These are phyloP conservation scores for Penicillium maclennaniae DNA, from an alignment of 495 filamentous ascomycete genomes.

Conservation along the genomic window DNA sequence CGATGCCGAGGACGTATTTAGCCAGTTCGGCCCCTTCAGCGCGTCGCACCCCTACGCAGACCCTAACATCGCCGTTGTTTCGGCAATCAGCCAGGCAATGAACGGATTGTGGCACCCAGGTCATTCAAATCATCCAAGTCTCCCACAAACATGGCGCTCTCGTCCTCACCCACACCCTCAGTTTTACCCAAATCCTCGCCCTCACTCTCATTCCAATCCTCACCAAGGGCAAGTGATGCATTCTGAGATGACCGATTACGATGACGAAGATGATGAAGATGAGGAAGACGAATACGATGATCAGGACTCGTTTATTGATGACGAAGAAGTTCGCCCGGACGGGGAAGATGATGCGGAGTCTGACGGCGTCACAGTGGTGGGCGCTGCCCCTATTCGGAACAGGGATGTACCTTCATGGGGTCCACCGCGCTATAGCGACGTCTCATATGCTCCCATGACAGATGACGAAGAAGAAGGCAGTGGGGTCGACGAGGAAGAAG, in stretches of 20 bases:
- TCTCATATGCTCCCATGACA: neutral
- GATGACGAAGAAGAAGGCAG: constrained; percentile 2
- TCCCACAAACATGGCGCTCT: neutral
- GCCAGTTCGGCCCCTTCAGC: neutral
- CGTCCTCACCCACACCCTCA: neutral
- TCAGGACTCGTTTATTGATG: constrained; percentile 40
- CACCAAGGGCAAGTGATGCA: neutral
- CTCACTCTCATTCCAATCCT: neutral
- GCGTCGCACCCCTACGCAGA: neutral
- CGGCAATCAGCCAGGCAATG: constrained; percentile 12
- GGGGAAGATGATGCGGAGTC: constrained; percentile 8
- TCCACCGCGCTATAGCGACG: neutral
- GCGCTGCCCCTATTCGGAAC: neutral
- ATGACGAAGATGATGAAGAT: constrained; percentile 30
- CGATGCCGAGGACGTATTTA: constrained; percentile 17
- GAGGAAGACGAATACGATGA: constrained; percentile 36
- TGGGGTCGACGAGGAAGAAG: constrained; percentile 4
- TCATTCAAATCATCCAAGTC: neutral
- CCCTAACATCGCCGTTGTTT: neutral
- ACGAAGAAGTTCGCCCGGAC: constrained; percentile 28
- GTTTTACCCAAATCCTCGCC: neutral
- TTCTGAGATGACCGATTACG: constrained; percentile 4
- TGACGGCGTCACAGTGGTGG: constrained; percentile 17
- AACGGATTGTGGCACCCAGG: constrained; percentile 5
- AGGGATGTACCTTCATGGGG: neutral